A percentile compares a stretch with the other conserved stretches of the same genome.
Conservation (phyloP, 1,139 yeast genomes). For the Blastobotrys persicus region DNA sequence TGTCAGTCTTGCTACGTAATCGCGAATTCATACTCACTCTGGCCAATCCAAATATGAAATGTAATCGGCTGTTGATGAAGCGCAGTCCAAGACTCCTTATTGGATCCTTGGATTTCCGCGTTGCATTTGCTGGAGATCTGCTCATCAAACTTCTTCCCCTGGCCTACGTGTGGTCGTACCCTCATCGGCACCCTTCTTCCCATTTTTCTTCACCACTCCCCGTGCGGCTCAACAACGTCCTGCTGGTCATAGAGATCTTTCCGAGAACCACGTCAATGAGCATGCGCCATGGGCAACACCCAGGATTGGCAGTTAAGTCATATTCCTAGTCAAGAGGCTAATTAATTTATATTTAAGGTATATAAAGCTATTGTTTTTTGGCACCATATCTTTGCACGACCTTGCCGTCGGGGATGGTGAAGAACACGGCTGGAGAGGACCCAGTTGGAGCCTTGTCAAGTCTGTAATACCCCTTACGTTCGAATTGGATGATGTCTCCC, state of each 20-base stretch:
- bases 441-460: conserved; percentile 57
- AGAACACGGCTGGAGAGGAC: conserved; percentile 61
- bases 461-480: conserved; percentile 95
- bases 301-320: too few relatives aligned
- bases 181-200: neutral
- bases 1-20: neutral
- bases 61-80: conserved; percentile 71
- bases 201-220: neutral
- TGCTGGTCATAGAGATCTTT: too few relatives aligned
- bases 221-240: neutral
- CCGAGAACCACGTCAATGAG: too few relatives aligned
- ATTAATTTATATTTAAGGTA: neutral
- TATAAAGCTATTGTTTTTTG: conserved; percentile 37
- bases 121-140: neutral
- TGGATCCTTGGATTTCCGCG: conserved; percentile 6
- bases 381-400: conserved; percentile 81
- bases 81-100: conserved; percentile 61
- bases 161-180: neutral
- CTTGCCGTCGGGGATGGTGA: conserved; percentile 97
- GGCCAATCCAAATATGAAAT: conserved; percentile 52
- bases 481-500: conserved; percentile 90
- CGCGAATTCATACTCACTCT: conserved; percentile 33
- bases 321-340: too few relatives aligned
- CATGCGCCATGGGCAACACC: too few relatives aligned
- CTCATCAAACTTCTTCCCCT: neutral